Base-by-base conservation (phyloP, 202 grass and related monocot genomes). In the Miscanthus sacchariflorus region DNA sequence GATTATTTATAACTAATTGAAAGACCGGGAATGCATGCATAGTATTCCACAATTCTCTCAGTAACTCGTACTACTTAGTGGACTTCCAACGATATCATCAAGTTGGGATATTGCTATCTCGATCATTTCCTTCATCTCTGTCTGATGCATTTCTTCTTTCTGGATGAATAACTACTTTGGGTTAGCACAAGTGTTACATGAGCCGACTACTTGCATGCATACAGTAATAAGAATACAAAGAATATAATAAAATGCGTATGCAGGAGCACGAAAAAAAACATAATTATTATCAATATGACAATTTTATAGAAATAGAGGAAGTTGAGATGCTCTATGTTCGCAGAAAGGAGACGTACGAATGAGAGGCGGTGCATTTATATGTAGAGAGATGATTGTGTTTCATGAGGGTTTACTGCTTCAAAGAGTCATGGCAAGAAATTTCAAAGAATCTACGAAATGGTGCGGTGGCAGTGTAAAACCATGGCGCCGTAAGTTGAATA, bases 111-210 rank as follows among this genome's bases (percentile, higher is more conserved):
- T 84, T 24, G 87, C 84, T 17, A 2, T 19, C 73, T 92, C 84
- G 21, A 92, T 70, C 84, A 83, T 84, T 74, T 84, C 68, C 84
- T 87, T 89, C 84, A 87, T 78, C 21, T 92, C 68, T 1, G 46
- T 67, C 12, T 64, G 18, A 18, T 79, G 83, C 61, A 89, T 80
- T 45, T 87, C 76, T 27, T 84, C 84, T 81, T 5, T 66, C 90
- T 89, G 70, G 1, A 83, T 14, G 44, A 28, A 66, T 1, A 73
- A 19, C 17, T 7, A 73, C 10, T 54, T 35, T 13, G 28, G 10
- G 24, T 68, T 64, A 78, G 49, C 56, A 36, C 0, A 68, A 48
- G 14, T 12, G 35, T 50, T 15, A 38, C 12, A 66, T 54, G 43
- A 46, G 4, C 18, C 56, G 49, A 23, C 58, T n/a, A 5, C 10